A percentile compares a stretch with the other conserved stretches of the same genome.
Evolutionary conservation across 352 stramenopile species (phyloP).

Genomic region (Pythium aristosporum): DNA sequence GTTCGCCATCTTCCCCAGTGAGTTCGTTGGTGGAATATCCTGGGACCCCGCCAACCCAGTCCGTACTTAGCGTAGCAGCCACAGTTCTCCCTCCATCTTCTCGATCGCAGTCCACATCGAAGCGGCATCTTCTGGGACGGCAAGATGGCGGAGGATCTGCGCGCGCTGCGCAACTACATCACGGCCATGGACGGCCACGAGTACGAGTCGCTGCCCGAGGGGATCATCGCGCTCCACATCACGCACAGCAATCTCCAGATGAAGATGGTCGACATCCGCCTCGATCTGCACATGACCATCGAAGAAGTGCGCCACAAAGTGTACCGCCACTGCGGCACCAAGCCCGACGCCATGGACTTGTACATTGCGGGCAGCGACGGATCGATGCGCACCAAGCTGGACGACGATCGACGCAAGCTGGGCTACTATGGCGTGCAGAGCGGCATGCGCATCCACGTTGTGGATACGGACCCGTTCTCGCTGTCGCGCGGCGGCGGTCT

Average conservation of each 20-base stretch:
- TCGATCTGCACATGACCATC: conserved; percentile 92
- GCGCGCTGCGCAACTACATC: conserved; percentile 72
- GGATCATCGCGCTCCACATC: conserved; percentile 93
- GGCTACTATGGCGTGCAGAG: conserved; percentile 90
- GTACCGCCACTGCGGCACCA: conserved; percentile 95
- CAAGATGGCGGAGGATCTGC: conserved; percentile 75
- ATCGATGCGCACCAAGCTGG: conserved; percentile 42
- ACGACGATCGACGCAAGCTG: conserved; percentile 84
- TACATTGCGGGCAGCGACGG: conserved; percentile 58
- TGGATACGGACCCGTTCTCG: conserved; percentile 97
- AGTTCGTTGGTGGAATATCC: neutral
- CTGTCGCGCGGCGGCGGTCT: conserved; percentile 92
- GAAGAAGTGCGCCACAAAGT: conserved; percentile 91
- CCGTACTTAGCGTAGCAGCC: conserved; percentile 12
- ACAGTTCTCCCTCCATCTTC: neutral
- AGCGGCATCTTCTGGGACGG: conserved; percentile 8
- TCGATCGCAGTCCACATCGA: neutral
- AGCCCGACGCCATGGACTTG: conserved; percentile 87
- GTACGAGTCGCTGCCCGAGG: conserved; percentile 84
- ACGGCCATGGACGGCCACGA: conserved; percentile 83
- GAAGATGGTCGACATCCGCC: conserved; percentile 96
- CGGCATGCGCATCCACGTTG: conserved; percentile 94
- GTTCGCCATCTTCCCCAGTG: conserved; percentile 15
- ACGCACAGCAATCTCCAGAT: conserved; percentile 97
- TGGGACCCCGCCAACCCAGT: neutral